phyloP scores from a whole-genome alignment of 2,329 filamentous ascomycete genomes.

The Sporothrix phasma region DNA sequence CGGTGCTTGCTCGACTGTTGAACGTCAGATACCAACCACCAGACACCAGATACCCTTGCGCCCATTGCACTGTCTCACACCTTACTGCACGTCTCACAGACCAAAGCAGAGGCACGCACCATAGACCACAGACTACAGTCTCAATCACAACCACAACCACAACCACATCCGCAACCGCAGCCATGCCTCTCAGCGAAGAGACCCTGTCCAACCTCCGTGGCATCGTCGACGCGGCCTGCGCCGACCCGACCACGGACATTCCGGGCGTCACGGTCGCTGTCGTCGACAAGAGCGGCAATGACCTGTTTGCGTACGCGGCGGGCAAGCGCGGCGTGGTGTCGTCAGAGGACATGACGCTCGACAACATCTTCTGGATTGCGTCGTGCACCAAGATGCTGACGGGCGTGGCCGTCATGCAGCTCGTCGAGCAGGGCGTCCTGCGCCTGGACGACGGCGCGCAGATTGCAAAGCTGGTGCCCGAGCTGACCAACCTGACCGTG shows the following conservation, averaged over 20 bases:
- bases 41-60: too few relatives aligned
- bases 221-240: slow-evolving; percentile 30
- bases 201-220: slow-evolving; percentile 19
- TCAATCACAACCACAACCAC: background rate
- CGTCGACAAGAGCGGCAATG: slow-evolving; percentile 37
- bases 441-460: slow-evolving; percentile 38
- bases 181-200: slow-evolving; percentile 19
- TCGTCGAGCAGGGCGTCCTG: slow-evolving; percentile 42
- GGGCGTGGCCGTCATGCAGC: slow-evolving; percentile 45
- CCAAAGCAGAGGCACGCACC: too few relatives aligned
- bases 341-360: slow-evolving; percentile 45
- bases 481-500: slow-evolving; percentile 40
- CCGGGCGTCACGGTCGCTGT: slow-evolving; percentile 38
- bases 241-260: slow-evolving; percentile 31
- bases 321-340: slow-evolving; percentile 36
- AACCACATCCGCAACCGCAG: background rate
- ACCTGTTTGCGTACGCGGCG: slow-evolving; percentile 38
- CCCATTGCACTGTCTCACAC: too few relatives aligned
- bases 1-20: too few relatives aligned
- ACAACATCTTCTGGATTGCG: slow-evolving; percentile 51
- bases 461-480: slow-evolving; percentile 38
- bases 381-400: slow-evolving; percentile 48
- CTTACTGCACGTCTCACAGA: too few relatives aligned
- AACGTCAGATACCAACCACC: too few relatives aligned
- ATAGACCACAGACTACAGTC: background rate